Evolutionary conservation across 305 asterid species (phyloP), one percentile per base, ranked within the genome.

Genomic region (Plantago coronopus): DNA sequence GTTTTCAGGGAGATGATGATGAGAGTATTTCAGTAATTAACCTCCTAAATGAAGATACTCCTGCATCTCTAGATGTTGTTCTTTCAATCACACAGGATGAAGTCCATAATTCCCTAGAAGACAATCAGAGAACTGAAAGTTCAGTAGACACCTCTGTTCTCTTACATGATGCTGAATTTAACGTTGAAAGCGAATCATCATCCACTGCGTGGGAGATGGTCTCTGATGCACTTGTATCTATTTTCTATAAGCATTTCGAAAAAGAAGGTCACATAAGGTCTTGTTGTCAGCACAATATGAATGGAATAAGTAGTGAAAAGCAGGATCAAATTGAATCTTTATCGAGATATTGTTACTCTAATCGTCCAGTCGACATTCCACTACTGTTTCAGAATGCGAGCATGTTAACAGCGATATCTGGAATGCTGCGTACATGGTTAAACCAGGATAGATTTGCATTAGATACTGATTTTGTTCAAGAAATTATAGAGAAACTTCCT

Each of bases 401-500:
- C 7, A 83, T 83, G 77, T 75, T 89, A 47, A 71, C 63, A 62
- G 64, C 61, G 70, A 76, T 83, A 55, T 77, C 78, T 78, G 90
- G 77, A 66, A 74, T 57, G 83, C 77, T 94, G 55, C 65, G 54
- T 49, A 75, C 72, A 21, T 94, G 99, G 99, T 74, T 94, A 68
- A 81, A 82, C 57, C 81, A 61, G 73, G 97, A 94, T 63, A 77
- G 93, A 47, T 83, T 87, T 84, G 99, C 96, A 54, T 71, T 94
- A 29, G 86, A 82, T 66, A 74, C 76, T 58, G 97, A 94, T 49
- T 89, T 94, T 75, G 96, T 94, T 56, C 96, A 81, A 74, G 99
- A 94, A 74, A 81, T 85, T 57, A 61, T 94, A 22, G 97, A 94
- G 69, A 83, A 79, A 68, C 93, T 83, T 80, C 95, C 99, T 58